A percentile compares a stretch with the other conserved stretches of the same genome.
Evolutionary conservation across 2,329 filamentous ascomycete species (phyloP).

Genomic region (Rutstroemia sp.): DNA sequence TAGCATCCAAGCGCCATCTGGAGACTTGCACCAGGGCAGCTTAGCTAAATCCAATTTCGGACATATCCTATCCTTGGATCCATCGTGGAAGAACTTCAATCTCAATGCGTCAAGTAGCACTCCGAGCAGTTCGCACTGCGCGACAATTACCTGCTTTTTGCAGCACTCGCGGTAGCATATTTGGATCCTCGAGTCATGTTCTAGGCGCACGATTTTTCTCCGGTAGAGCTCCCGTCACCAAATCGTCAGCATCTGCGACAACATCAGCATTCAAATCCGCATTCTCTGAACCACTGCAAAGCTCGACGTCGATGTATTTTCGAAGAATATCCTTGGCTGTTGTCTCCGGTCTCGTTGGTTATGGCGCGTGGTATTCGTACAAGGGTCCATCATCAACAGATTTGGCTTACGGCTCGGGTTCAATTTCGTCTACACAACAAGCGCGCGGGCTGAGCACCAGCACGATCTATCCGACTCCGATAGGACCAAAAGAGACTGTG

Average conservation of each 20-base stretch:
- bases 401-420: conserved; percentile 1
- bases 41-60: conserved; percentile 5
- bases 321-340: conserved; percentile 60
- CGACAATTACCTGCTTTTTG: conserved; percentile 53
- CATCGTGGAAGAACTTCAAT: conserved; percentile 3
- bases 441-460: conserved; percentile 20
- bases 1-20: conserved; percentile 6
- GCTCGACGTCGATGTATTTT: conserved; percentile 60
- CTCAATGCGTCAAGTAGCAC: conserved; percentile 67
- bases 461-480: conserved; percentile 17
- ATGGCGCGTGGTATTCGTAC: conserved; percentile 71
- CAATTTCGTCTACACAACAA: conserved; percentile 22
- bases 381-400: conserved; percentile 32
- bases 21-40: neutral
- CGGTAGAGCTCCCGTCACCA: conserved; percentile 16
- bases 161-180: conserved; percentile 41
- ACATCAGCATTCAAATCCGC: conserved; percentile 19
- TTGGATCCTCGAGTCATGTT: conserved; percentile 35
- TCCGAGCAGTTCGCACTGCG: conserved; percentile 61
- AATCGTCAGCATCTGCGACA: conserved; percentile 12
- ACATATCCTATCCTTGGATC: neutral
- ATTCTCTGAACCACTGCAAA: conserved; percentile 14
- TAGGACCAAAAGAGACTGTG: conserved; percentile 10
- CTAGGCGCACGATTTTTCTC: conserved; percentile 39
- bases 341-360: conserved; percentile 61